Base-by-base conservation (phyloP, 176 grass and related monocot genomes). In the Carex cristatella region DNA sequence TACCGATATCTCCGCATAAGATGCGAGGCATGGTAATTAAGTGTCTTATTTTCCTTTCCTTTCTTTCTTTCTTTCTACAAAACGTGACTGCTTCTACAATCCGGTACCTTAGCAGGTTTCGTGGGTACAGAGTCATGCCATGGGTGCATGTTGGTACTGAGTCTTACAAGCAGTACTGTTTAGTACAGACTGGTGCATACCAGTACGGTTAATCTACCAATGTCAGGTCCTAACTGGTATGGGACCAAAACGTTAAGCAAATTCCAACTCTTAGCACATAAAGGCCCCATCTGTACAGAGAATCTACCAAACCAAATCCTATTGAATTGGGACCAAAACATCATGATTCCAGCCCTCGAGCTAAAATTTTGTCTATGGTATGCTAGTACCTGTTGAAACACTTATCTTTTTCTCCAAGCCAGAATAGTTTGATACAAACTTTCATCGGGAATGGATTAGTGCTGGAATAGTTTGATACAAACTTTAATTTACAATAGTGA, bases 1-100 rank as follows among this genome's bases (percentile, higher is more conserved):
- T 99, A 10, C 96, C 93, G 57, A 85, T 95, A 46, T 99, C 96
- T 30, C 86, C 89, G 10, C 96, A 99, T 84, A 99, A 99, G 91
- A 95, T 99, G 96, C 90, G 93, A 73, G 96, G 93, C 60, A 92
- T 92, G 90, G 96, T 95, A 83, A 83, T 83, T 67, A 14, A 30
- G 3, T 65, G 10, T 83, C 49, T 69, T 31, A 35, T 35, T 35
- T 35, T 35, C 33, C 40, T 32, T 37, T 83, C 53, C 40, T 37
- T 83, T 68, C 19, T 23, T 16, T 67, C 37, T 54, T 32, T 67
- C n/a, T 35, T 11, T 9, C 1, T 30, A 77, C 10, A 55, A 56
- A 54, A 13, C 4, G 56, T 77, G 44, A 12, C 46, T 75, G 4
- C 48, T 55, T 19, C 10, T 56, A 55, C 11, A 13, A 15, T 77